Conservation (phyloP, 345 rosid species). For the Ceriops tagal region DNA sequence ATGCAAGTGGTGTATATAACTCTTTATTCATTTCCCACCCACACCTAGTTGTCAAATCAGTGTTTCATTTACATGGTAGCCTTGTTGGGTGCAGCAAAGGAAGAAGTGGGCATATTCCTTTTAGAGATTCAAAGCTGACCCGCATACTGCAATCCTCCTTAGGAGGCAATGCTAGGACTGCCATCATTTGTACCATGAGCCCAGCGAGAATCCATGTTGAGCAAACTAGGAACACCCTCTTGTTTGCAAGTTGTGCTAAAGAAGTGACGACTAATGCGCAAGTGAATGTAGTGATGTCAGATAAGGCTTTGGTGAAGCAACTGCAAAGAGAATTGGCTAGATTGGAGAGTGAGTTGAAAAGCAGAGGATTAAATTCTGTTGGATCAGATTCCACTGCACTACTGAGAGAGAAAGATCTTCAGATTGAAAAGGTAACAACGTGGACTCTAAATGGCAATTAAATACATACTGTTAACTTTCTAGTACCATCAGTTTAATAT, state of each 20-base stretch:
- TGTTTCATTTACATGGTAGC: conserved; percentile 12
- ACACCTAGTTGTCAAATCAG: background rate
- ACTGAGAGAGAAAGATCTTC: conserved; percentile 69
- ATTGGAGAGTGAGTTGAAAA: conserved; percentile 68
- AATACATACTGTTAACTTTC: background rate
- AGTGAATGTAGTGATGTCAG: conserved; percentile 82
- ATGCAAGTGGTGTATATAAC: background rate
- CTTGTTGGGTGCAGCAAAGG: conserved; percentile 74
- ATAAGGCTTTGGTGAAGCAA: conserved; percentile 82
- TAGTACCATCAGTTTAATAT: background rate
- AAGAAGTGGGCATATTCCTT: conserved; percentile 84
- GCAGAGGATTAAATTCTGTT: conserved; percentile 35
- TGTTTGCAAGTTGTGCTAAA: conserved; percentile 95
- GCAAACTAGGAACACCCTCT: conserved; percentile 86
- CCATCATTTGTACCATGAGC: conserved; percentile 89
- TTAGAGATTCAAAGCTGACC: conserved; percentile 89
- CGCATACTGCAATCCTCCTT: conserved; percentile 91
- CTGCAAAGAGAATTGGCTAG: conserved; percentile 85
- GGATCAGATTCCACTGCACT: conserved; percentile 41
- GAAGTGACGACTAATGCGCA: conserved; percentile 88
- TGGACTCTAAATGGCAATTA: conserved; percentile 9
- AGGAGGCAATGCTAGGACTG: conserved; percentile 90
- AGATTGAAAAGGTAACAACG: conserved; percentile 64
- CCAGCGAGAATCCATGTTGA: conserved; percentile 92
- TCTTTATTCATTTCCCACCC: background rate